Base-by-base conservation (phyloP, 257 asterid species). In the Nicotiana noctiflora region DNA sequence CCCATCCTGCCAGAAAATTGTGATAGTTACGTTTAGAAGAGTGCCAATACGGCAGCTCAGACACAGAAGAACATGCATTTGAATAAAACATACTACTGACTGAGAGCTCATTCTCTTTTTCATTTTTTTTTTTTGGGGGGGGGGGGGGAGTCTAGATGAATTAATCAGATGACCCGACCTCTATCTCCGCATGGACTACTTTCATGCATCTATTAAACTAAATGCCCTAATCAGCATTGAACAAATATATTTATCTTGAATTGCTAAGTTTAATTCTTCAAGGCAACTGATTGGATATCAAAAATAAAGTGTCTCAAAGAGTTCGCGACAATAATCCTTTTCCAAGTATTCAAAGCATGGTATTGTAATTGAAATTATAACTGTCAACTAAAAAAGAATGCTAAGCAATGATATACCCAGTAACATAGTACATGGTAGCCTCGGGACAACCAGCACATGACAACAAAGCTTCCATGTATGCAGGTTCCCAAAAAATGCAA, bases 1-100 rank as follows among this genome's bases (percentile, higher is more conserved):
- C 40, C 96, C 95, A 51, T 92, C 97, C 94, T 93, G 90, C 88
- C 86, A 90, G 75, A 65, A 49, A 23, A 49, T 74, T 49, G 10
- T 8, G 61, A 74, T 51, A 74, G 44, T 15, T 49, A 74, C 17
- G 7, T 25, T 74, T 51, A 15, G 61, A 74, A 74, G 5, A 49
- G 79, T 49, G 62, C 19, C 40, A 51, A 17, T 23, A 46, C 9
- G 15, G 44, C 25, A 49, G 46, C 21, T 21, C 62, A 46, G 78
- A 31, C 51, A 4, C 61, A 72, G 60, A 13, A 40, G 12, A 72
- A 46, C 21, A 72, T 14, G 11, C 8, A 46, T 72, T 59, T 72
- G 23, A 46, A 46, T 3, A 13, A 23, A 72, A 72, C 60, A 72
- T 46, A 72, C 61, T 49, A 46, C 40, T 7, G 40, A 72, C 7